Evolutionary conservation across 2,329 filamentous ascomycete species (phyloP).

Genomic region (Samsoniella hepiali): DNA sequence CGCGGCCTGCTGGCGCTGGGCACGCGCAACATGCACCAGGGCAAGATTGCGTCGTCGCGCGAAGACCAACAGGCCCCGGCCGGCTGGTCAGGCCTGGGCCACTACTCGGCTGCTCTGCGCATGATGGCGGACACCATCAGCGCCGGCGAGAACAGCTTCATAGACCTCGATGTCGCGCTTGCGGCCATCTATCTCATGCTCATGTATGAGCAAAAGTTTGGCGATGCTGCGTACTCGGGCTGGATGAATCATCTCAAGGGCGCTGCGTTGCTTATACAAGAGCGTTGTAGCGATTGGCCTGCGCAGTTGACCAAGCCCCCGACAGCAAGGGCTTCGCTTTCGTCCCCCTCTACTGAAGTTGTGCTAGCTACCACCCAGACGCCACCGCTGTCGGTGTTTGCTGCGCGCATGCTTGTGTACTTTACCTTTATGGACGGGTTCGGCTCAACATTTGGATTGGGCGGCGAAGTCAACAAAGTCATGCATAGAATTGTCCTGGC

Average conservation of each 20-base stretch:
- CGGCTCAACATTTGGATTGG: slow-evolving; percentile 32
- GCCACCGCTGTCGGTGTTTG: slow-evolving; percentile 30
- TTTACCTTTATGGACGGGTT: slow-evolving; percentile 32
- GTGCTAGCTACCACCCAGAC: slow-evolving; percentile 14
- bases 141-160: slow-evolving; percentile 21
- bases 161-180: slow-evolving; percentile 31
- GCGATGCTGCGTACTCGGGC: slow-evolving; percentile 32
- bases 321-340: not conserved
- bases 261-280: slow-evolving; percentile 31
- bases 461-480: slow-evolving; percentile 33
- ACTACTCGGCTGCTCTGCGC: slow-evolving; percentile 32
- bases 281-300: slow-evolving; percentile 24
- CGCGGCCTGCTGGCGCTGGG: slow-evolving; percentile 35
- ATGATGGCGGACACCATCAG: slow-evolving; percentile 33
- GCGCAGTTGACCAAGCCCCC: not conserved
- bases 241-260: slow-evolving; percentile 33
- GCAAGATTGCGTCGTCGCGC: slow-evolving; percentile 21
- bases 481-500: slow-evolving; percentile 20
- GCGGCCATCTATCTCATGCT: slow-evolving; percentile 36
- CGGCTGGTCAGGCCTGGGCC: slow-evolving; percentile 25
- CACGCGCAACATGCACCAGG: slow-evolving; percentile 31
- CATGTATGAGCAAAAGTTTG: slow-evolving; percentile 37
- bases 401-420: slow-evolving; percentile 35
- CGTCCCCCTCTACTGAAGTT: not conserved
- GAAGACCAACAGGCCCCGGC: slow-evolving; percentile 13